phyloP scores from a whole-genome alignment of 352 stramenopile genomes.

The Phytophthora pistaciae region DNA sequence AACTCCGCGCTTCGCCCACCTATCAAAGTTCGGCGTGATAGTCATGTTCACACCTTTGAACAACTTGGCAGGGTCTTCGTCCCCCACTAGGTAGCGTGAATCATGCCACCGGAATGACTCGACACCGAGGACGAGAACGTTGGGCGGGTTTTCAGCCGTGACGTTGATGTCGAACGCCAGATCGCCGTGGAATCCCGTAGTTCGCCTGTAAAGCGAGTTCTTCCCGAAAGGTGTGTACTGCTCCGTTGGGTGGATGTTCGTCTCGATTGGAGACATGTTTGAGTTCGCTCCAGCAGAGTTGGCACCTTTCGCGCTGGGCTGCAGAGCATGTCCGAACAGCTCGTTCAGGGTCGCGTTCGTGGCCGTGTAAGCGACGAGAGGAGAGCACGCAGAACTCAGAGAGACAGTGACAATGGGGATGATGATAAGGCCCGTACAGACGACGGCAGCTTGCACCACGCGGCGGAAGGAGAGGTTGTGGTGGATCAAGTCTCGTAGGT shows the following conservation, averaged over 20 bases:
- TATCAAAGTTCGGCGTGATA: slow-evolving; percentile 63
- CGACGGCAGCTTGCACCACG: background rate
- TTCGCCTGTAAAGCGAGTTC: background rate
- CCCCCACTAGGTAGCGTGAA: slow-evolving; percentile 56
- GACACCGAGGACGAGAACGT: slow-evolving; percentile 58
- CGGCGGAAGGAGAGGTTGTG: background rate
- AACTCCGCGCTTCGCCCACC: slow-evolving; percentile 58
- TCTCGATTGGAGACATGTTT: background rate
- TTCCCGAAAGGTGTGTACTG: background rate
- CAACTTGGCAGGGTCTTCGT: slow-evolving; percentile 47
- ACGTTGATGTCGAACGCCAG: background rate
- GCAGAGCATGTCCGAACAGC: background rate
- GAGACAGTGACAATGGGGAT: background rate
- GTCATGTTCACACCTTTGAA: slow-evolving; percentile 35
- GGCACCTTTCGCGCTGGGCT: background rate
- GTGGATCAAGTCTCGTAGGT: background rate
- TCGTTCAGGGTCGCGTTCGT: background rate
- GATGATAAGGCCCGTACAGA: background rate
- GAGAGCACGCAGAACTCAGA: background rate
- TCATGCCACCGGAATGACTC: slow-evolving; percentile 70
- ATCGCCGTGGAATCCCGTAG: background rate
- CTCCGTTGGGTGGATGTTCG: background rate
- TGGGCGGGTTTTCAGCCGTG: slow-evolving; percentile 38
- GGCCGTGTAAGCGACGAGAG: background rate
- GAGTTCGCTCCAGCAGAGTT: background rate